These are phyloP conservation scores for Camellia granthamiana DNA, from an alignment of 148 eudicot species.

Conservation along the genomic window DNA sequence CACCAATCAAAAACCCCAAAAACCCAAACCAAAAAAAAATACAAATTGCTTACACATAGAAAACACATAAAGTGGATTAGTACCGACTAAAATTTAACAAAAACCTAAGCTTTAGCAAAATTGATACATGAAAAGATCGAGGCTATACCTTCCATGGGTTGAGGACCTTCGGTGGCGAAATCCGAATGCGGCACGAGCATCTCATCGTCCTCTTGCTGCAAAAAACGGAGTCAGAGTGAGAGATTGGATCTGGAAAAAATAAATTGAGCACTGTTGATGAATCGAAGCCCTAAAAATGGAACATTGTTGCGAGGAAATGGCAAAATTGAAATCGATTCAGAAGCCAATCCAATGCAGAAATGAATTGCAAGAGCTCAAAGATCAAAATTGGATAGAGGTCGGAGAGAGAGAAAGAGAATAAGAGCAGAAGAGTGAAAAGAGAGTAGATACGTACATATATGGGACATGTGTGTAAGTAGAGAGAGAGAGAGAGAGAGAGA, in stretches of 20 bases:
- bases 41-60: not conserved
- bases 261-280: slow-evolving; percentile 1
- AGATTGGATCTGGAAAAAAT: slow-evolving; percentile 20
- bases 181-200: slow-evolving; percentile 42
- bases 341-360: not conserved
- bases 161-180: slow-evolving; percentile 27
- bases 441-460: not conserved
- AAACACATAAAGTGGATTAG: not conserved
- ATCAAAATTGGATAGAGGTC: not conserved
- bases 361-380: not conserved
- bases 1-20: not conserved
- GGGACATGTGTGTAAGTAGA: not conserved
- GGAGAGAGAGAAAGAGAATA: not conserved
- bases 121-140: not conserved
- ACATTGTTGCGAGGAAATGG: not conserved
- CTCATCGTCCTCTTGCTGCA: slow-evolving; percentile 35
- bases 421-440: slow-evolving; percentile 4
- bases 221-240: slow-evolving; percentile 10
- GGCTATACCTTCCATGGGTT: slow-evolving; percentile 36
- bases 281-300: slow-evolving; percentile 9
- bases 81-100: not conserved
- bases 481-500: slow-evolving; percentile 2
- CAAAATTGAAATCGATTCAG: not conserved
- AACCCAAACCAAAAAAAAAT: not conserved
- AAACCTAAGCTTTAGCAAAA: not conserved